Evolutionary conservation across 1,139 yeast species (phyloP), one percentile per base, ranked within the genome.

Genomic region (Arxiozyma bovina): DNA sequence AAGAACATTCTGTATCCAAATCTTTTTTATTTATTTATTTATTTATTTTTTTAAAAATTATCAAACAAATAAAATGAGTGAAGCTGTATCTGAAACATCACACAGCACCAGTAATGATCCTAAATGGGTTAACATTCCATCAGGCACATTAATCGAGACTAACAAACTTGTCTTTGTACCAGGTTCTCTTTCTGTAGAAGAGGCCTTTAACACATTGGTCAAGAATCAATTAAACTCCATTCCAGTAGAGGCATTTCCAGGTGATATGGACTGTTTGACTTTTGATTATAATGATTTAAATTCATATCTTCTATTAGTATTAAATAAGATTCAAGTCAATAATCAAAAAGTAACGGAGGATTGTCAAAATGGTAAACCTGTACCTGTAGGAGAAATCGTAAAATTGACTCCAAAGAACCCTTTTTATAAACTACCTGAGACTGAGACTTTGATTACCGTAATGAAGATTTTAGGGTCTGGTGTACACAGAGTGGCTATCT

Each of bases 221-320:
- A 72, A 77, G 44, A 79, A 90, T 69, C 83, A 86, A 58, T 78
- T 93, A 65, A 91, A 97, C 1, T 84, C 94, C 40, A 74, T 93
- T 54, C 98, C 98, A 0, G 95, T 93, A 66, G 77, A 77, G 67
- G 73, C 76, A 65, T 58, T 63, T 50, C 74, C 76, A 4, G 73
- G 77, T 51, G 85, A 80, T 62, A 74, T 83, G 61, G 80, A 85
- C 61, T 86, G 94, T 64, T 73, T 83, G 56, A 86, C 96, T 0
- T 93, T 93, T 70, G 98, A 93, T 70, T 93, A 89, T 71, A 81
- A 94, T 38, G 98, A 93, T 71, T 77, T 93, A 69, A 90, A 88
- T 66, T 84, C 97, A 12, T 90, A 89, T 68, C 74, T 88, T 60
- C 73, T 88, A 59, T 73, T 88, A 58, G 87, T 88, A 25, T 76